Conservation (phyloP, 2,329 filamentous ascomycete genomes). For the Aspergillus pseudotamarii region DNA sequence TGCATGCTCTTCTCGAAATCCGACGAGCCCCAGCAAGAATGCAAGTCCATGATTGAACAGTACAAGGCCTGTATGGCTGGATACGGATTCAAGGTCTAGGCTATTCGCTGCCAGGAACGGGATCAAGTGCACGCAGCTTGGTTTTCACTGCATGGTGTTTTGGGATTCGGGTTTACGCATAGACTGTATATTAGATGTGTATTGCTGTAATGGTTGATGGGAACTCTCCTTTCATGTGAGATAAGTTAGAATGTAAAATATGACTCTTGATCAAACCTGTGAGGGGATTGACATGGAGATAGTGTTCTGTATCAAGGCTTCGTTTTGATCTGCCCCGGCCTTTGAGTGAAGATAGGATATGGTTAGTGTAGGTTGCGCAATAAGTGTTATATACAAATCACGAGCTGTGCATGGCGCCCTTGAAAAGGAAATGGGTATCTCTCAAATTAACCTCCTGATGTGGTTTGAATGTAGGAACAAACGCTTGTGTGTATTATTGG, state of each 20-base stretch:
- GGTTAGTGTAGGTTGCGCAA: not conserved
- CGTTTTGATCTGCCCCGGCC: not conserved
- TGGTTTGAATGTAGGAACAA: constrained; percentile 4
- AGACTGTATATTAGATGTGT: constrained; percentile 20
- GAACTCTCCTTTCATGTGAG: constrained; percentile 14
- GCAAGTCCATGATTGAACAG: constrained; percentile 76
- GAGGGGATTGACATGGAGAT: not conserved
- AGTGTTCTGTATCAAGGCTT: not conserved
- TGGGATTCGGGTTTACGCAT: constrained; percentile 14
- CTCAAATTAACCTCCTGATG: constrained; percentile 12
- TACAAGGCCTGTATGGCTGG: constrained; percentile 93
- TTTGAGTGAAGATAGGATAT: not conserved
- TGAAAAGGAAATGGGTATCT: constrained; percentile 13
- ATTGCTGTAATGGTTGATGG: not conserved
- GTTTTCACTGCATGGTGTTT: constrained; percentile 17
- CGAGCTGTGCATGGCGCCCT: not conserved
- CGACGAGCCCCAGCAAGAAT: constrained; percentile 77
- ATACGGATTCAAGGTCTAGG: constrained; percentile 75
- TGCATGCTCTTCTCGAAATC: constrained; percentile 97
- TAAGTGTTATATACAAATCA: not conserved
- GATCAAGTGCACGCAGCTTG: not conserved
- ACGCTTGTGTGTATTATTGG: constrained; percentile 25
- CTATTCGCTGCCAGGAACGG: constrained; percentile 14
- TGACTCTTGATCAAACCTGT: not conserved
- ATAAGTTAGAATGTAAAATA: constrained; percentile 10